Evolutionary conservation across 305 asterid species (phyloP).

Genomic region (Solanum hybrid): DNA sequence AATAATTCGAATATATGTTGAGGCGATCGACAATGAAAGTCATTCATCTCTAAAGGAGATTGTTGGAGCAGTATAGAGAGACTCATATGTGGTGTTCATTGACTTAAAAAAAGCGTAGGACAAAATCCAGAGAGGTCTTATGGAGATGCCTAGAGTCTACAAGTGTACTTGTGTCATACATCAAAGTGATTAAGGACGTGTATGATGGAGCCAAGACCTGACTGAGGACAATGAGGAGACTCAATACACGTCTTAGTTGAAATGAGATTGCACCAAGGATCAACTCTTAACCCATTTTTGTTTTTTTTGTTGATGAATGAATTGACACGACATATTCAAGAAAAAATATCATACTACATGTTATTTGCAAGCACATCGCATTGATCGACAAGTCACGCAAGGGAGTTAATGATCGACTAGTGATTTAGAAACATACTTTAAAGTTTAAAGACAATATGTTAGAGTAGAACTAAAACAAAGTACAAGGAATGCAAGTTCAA

Average conservation of each 20-base stretch:
- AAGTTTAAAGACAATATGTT: neutral
- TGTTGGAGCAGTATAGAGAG: neutral
- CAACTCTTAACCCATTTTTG: neutral
- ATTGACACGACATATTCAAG: neutral
- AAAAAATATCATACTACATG: neutral
- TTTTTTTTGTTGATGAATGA: neutral
- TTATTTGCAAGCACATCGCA: neutral
- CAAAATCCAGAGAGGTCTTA: neutral
- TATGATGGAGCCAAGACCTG: neutral
- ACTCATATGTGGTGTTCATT: neutral
- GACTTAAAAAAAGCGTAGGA: neutral
- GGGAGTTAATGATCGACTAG: rapidly evolving
- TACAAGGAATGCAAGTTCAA: neutral
- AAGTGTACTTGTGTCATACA: neutral
- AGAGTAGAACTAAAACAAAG: neutral
- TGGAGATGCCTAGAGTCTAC: neutral
- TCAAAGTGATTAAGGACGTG: neutral
- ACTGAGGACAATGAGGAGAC: neutral
- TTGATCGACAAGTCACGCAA: neutral
- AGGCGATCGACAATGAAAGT: neutral
- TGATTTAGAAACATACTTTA: neutral
- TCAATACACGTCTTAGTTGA: neutral
- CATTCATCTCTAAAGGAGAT: neutral
- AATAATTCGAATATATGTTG: neutral
- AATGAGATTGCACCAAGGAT: neutral